phyloP scores from a whole-genome alignment of 1,284 basidiomycete species.

The Marasmius fiardii region DNA sequence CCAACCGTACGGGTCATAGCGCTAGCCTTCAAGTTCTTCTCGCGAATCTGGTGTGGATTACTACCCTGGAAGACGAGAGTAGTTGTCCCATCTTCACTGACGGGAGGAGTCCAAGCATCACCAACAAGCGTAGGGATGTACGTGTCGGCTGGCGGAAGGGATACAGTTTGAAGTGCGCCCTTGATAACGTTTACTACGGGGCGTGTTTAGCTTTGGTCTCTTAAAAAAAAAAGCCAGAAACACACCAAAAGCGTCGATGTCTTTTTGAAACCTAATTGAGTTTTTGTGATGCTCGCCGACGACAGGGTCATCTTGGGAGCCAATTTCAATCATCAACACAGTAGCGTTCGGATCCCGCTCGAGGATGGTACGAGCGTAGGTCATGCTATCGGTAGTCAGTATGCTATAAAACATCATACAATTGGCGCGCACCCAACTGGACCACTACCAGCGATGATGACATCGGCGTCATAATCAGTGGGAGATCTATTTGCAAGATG shows the following conservation, averaged over 20 bases:
- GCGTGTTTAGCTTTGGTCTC: not conserved
- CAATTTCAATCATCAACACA: conserved; percentile 8
- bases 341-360: not conserved
- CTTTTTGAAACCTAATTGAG: conserved; percentile 12
- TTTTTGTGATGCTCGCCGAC: conserved; percentile 9
- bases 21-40: not conserved
- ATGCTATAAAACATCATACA: not conserved
- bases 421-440: not conserved
- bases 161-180: conserved; percentile 5
- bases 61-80: not conserved
- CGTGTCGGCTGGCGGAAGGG: not conserved
- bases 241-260: conserved; percentile 8
- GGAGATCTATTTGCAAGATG: no score
- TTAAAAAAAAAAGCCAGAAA: not conserved
- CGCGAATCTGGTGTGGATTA: conserved; percentile 2
- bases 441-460: not conserved
- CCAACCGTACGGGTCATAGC: conserved; percentile 29
- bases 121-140: not conserved
- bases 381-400: conserved; percentile 5
- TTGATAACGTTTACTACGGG: conserved; percentile 7
- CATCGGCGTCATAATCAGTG: not conserved
- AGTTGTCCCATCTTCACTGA: not conserved
- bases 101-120: conserved; percentile 1
- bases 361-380: conserved; percentile 8
- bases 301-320: conserved; percentile 7